Evolutionary conservation across 257 asterid genomes (phyloP), one percentile per base, ranked within the genome.

Genomic region (Mentha longifolia): DNA sequence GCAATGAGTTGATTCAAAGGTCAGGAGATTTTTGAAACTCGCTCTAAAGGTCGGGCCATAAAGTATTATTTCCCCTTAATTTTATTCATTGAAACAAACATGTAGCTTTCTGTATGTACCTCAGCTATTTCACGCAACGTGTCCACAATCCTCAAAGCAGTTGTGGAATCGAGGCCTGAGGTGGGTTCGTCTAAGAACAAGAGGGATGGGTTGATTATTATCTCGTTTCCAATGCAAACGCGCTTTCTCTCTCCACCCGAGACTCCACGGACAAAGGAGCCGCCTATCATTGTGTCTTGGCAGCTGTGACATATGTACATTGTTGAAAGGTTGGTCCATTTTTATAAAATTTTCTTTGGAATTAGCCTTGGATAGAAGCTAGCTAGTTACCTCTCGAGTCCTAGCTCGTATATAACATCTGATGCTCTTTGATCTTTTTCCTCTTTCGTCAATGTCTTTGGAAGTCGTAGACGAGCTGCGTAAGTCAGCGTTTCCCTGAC

Each of bases 231-330:
- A 3, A 95, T 92, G 55, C 95, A 84, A 0, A 92, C 99, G 1
- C 99, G 97, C 77, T 95, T 95, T 75, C 98, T 81, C 70, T 95
- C 99, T 52, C 98, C 99, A 45, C 99, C 99, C 9, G 98, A 95
- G 81, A 95, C 87, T 60, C 99, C 99, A n/a, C 95, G 83, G 19
- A 95, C 96, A 25, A 92, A 95, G 54, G 99, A 85, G 65, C 99
- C 99, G 33, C 99, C 99, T 7, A 95, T 92, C 93, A 89, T 92
- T 43, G 98, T 92, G 81, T 92, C 96, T 42, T 92, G 95, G 72
- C 98, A 95, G 89, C 99, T 95, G 87, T 31, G 46, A 37, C 33
- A 58, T 39, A 6, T 35, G 39, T 35, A 37, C n/a, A 61, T 58
- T 61, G 41, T 33, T 4, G 1, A 35, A 67, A n/a, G 69, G 20